A percentile compares a stretch with the other conserved stretches of the same genome.
Evolutionary conservation across 768 basidiomycete species (phyloP).

Genomic region (Trichaptum fuscoviolaceum): DNA sequence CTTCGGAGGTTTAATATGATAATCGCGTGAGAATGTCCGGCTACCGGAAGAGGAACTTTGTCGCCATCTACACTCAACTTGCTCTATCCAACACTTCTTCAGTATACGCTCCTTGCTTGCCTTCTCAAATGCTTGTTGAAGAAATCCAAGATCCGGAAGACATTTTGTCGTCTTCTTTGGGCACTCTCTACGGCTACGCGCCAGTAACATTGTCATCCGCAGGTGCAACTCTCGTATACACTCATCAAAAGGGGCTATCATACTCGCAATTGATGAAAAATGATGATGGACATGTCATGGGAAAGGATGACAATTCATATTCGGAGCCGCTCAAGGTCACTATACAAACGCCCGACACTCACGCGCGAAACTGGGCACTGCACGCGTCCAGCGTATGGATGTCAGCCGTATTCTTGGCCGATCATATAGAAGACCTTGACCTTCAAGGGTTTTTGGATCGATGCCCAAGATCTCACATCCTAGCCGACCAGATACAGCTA

Average conservation of each 20-base stretch:
- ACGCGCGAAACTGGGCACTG: conserved; percentile 63
- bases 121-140: not conserved
- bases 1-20: too few relatives aligned
- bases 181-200: conserved; percentile 53
- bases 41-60: too few relatives aligned
- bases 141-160: conserved; percentile 47
- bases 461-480: conserved; percentile 7
- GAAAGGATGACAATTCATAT: conserved; percentile 2
- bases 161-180: conserved; percentile 59
- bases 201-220: conserved; percentile 57
- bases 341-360: conserved; percentile 58
- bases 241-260: conserved; percentile 15
- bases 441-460: conserved; percentile 27
- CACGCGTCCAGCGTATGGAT: conserved; percentile 78
- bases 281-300: conserved; percentile 10
- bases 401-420: conserved; percentile 60
- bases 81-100: too few relatives aligned
- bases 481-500: conserved; percentile 26
- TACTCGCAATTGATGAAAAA: not conserved
- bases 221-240: conserved; percentile 49
- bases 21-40: too few relatives aligned
- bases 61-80: too few relatives aligned
- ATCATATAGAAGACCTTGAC: conserved; percentile 48
- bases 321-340: conserved; percentile 27
- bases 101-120: too few relatives aligned